These are phyloP conservation scores for Orbilia blumenaviensis DNA, from an alignment of 2,329 filamentous ascomycete genomes.

Conservation along the genomic window DNA sequence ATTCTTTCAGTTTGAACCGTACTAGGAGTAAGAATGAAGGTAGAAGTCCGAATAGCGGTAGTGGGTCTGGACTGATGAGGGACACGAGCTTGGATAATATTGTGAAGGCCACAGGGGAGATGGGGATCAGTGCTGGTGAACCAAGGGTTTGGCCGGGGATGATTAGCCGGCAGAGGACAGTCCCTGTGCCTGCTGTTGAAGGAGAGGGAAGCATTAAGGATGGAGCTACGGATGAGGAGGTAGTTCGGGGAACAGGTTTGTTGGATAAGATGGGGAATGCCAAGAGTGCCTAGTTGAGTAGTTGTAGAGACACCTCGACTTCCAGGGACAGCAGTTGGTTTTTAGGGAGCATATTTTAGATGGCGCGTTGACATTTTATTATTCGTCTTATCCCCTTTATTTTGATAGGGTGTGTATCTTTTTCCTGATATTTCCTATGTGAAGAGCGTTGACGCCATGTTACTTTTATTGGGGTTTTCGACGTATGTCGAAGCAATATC, in stretches of 20 bases:
- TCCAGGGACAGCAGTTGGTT: not conserved
- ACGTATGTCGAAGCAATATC: too few species aligned
- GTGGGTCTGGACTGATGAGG: slow-evolving; percentile 8
- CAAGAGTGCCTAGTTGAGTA: not conserved
- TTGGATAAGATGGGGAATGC: slow-evolving; percentile 5
- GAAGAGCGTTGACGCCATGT: too few species aligned
- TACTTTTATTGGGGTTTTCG: too few species aligned
- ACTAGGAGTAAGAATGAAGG: slow-evolving; percentile 42
- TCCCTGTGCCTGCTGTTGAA: not conserved
- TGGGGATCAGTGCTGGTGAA: slow-evolving; percentile 56
- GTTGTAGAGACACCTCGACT: not conserved
- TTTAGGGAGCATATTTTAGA: not conserved
- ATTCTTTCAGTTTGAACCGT: slow-evolving; percentile 30
- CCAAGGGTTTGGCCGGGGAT: slow-evolving; percentile 57
- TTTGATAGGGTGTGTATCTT: too few species aligned
- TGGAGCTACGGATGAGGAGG: slow-evolving; percentile 10
- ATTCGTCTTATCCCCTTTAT: too few species aligned
- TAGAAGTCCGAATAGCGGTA: not conserved
- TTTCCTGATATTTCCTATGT: too few species aligned
- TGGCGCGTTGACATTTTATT: not conserved
- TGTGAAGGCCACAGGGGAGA: slow-evolving; percentile 53
- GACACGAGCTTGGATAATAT: slow-evolving; percentile 38
- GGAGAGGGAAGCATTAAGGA: slow-evolving; percentile 9
- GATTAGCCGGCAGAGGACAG: slow-evolving; percentile 55
- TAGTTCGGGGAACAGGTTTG: slow-evolving; percentile 34